phyloP scores from a whole-genome alignment of 2,329 filamentous ascomycete genomes.

The Fusarium clavum region DNA sequence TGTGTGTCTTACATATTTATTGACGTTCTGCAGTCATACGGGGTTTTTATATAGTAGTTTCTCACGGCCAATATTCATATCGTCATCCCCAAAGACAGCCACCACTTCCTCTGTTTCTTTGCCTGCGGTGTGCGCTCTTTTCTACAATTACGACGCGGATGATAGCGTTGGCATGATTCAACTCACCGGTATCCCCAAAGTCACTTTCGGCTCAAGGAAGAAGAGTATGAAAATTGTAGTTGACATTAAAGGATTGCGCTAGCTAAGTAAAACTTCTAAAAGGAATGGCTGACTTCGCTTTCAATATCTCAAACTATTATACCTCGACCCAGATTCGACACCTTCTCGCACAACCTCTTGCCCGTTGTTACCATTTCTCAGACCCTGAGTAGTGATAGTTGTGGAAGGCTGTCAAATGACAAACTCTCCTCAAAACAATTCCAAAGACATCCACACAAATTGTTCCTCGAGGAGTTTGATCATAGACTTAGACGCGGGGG shows the following conservation, averaged over 20 bases:
- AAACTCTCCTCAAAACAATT: not conserved
- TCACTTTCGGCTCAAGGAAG: not conserved
- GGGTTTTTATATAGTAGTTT: no score
- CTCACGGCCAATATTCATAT: no score
- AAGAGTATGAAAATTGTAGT: not conserved
- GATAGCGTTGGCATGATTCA: not conserved
- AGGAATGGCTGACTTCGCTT: not conserved
- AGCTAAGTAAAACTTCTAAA: not conserved
- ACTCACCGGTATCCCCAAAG: accelerated
- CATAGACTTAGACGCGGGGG: not conserved
- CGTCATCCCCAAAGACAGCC: no score
- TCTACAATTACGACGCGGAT: no score
- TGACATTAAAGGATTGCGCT: not conserved
- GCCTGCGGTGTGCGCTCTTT: no score
- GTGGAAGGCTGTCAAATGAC: not conserved
- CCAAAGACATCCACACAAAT: not conserved
- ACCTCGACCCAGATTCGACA: not conserved
- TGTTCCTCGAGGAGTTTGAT: not conserved
- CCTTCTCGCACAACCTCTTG: not conserved
- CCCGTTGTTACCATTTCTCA: not conserved
- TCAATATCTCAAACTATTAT: not conserved
- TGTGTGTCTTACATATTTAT: no score
- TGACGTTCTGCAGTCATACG: no score
- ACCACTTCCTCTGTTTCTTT: no score
- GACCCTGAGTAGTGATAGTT: not conserved